Evolutionary conservation across 805 yeast species (phyloP), one percentile per base, ranked within the genome.

Genomic region (Suhomyces vadensis): DNA sequence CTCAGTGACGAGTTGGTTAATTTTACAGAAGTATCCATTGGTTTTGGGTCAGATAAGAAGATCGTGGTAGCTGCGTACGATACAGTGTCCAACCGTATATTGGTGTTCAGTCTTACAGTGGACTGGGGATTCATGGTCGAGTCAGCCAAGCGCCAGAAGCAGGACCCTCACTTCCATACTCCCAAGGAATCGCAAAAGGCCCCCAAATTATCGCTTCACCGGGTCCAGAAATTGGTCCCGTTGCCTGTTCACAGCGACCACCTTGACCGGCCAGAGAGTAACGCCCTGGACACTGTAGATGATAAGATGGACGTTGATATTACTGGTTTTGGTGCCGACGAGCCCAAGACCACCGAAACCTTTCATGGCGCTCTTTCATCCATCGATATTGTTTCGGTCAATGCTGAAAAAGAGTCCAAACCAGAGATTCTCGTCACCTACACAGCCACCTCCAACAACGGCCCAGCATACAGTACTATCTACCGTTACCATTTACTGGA

Each of bases 121-220:
- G 74, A 80, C 47, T 83, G 87, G 87, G 83, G 82, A 1, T 75
- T 65, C 45, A 58, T 79, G 23, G 60, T 63, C 1, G 73, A 68
- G 31, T 71, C 82, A 3, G 78, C 82, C 6, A 66, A 65, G 37
- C 67, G 69, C 25, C 73, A 77, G 43, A 65, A 69, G 38, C 63
- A 66, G 10, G 74, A 69, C 41, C 81, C 81, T 6, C 73, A 73
- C 47, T 78, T 64, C 52, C 73, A 71, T 47, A 78, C 81, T 0
- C 81, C 82, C 1, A 69, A 66, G 23, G 74, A 69, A 14, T 60
- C 60, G 26, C 75, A 68, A 50, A 65, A 49, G 10, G 55, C 61
- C 3, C 84, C 85, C 1, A 56, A 46, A 3, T 41, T 82, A 25
- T 48, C 50, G 0, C 50, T 74, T 4, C 61, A 49, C n/a, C 69